Evolutionary conservation across 2,329 filamentous ascomycete species (phyloP).

Genomic region (Claviceps sp.): DNA sequence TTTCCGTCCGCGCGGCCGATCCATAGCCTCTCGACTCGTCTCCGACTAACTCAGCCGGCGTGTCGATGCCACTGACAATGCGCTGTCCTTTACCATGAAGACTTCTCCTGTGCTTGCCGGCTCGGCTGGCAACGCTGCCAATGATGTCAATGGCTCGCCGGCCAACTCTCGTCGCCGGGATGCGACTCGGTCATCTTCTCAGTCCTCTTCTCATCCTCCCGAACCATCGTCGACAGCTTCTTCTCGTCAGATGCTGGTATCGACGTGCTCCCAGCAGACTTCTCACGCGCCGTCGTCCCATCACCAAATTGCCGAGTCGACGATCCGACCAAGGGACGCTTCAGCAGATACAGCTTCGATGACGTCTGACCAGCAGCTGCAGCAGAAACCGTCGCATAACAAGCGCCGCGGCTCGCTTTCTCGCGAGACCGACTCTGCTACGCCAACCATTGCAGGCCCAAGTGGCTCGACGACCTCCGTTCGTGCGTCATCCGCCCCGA

Average conservation of each 20-base stretch:
- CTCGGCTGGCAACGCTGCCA: slow-evolving; percentile 28
- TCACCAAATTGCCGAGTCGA: not conserved
- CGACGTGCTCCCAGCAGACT: slow-evolving; percentile 9
- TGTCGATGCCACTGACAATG: slow-evolving; percentile 24
- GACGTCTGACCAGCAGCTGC: not conserved
- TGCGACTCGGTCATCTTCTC: slow-evolving; percentile 12
- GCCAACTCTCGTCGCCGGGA: slow-evolving; percentile 27
- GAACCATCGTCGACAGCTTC: slow-evolving; percentile 8
- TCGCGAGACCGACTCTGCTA: not conserved
- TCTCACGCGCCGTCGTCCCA: slow-evolving; percentile 6
- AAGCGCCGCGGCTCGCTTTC: slow-evolving; percentile 19
- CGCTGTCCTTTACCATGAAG: slow-evolving; percentile 42
- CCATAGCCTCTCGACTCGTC: not conserved
- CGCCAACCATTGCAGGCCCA: not conserved
- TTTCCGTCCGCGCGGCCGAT: not conserved
- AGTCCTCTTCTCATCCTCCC: slow-evolving; percentile 14
- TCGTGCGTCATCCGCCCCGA: slow-evolving; percentile 19
- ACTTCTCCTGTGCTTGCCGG: slow-evolving; percentile 39
- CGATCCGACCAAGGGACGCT: not conserved
- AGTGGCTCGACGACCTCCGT: not conserved
- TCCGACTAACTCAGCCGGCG: not conserved
- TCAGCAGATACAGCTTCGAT: not conserved
- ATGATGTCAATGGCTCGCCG: slow-evolving; percentile 40
- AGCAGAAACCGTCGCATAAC: slow-evolving; percentile 15
- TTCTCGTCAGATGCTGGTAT: slow-evolving; percentile 4